Evolutionary conservation across 225 moss, liverwort and hornwort species (phyloP).

Genomic region (Marchantia paleacea): DNA sequence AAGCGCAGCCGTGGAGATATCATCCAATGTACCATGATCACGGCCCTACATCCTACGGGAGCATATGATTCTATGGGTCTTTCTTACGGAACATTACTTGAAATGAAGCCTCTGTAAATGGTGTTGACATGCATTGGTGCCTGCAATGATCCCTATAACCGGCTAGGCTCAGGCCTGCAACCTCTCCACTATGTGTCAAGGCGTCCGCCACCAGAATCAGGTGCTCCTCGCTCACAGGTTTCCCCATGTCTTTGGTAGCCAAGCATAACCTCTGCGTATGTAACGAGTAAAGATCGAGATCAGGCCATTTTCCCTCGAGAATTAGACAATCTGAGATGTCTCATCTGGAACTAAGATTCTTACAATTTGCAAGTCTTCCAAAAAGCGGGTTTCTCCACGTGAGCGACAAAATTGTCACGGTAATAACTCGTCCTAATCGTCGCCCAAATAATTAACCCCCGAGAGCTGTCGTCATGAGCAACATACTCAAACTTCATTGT

Average conservation of each 20-base stretch:
- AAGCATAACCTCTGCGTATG: slow-evolving; percentile 64
- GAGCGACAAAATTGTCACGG: background rate
- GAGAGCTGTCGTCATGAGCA: background rate
- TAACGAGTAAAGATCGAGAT: background rate
- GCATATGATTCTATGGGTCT: background rate
- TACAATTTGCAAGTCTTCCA: background rate
- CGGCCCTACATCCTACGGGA: background rate
- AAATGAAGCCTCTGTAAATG: slow-evolving; percentile 50
- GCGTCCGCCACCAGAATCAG: slow-evolving; percentile 73
- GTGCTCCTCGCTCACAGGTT: slow-evolving; percentile 61
- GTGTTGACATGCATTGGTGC: slow-evolving; percentile 33
- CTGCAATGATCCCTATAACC: slow-evolving; percentile 62
- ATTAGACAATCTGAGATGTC: background rate
- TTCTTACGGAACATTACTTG: slow-evolving; percentile 27
- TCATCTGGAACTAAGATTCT: background rate
- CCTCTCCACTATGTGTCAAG: slow-evolving; percentile 62
- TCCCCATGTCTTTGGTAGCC: slow-evolving; percentile 73
- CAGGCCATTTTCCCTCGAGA: background rate
- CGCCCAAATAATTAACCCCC: background rate
- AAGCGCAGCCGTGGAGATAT: background rate
- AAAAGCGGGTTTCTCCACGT: no score
- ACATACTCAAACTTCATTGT: background rate
- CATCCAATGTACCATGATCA: background rate
- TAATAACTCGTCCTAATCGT: background rate
- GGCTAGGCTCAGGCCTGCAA: slow-evolving; percentile 54